Conservation (phyloP, 345 rosid genomes). For the Rhodomyrtus tomentosa region DNA sequence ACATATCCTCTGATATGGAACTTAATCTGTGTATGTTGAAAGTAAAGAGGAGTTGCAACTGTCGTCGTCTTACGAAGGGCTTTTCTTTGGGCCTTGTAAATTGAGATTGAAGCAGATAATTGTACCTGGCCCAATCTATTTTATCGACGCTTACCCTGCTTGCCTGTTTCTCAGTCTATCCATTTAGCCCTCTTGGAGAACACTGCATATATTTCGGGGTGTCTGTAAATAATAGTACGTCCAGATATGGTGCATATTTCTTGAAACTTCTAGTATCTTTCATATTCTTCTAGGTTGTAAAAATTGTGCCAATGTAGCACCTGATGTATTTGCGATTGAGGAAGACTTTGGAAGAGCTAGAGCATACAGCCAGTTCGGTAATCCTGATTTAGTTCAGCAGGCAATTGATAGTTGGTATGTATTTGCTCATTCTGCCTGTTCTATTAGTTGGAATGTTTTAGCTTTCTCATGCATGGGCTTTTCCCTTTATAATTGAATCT, state of each 20-base stretch:
- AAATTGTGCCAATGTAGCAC: conserved; percentile 77
- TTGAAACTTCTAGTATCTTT: neutral
- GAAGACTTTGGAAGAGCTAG: conserved; percentile 96
- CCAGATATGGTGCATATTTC: neutral
- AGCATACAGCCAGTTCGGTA: conserved; percentile 63
- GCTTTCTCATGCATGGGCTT: neutral
- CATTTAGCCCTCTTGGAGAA: neutral
- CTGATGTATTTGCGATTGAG: conserved; percentile 67
- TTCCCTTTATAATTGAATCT: neutral
- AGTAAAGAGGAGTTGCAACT: neutral
- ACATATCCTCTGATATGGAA: neutral
- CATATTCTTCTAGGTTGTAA: conserved; percentile 58
- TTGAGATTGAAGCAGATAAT: neutral
- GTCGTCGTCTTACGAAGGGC: neutral
- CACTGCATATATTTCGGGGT: neutral
- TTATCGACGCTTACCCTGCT: neutral
- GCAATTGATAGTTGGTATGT: conserved; percentile 88
- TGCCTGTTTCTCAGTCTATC: neutral
- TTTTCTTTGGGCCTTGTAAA: neutral
- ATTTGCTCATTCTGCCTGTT: neutral
- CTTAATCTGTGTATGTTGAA: neutral
- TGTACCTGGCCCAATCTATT: neutral
- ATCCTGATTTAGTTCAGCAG: conserved; percentile 44
- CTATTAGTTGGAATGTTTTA: neutral
- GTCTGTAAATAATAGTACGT: neutral